Conservation (phyloP, 768 basidiomycete species). For the Podaxis sp. region DNA sequence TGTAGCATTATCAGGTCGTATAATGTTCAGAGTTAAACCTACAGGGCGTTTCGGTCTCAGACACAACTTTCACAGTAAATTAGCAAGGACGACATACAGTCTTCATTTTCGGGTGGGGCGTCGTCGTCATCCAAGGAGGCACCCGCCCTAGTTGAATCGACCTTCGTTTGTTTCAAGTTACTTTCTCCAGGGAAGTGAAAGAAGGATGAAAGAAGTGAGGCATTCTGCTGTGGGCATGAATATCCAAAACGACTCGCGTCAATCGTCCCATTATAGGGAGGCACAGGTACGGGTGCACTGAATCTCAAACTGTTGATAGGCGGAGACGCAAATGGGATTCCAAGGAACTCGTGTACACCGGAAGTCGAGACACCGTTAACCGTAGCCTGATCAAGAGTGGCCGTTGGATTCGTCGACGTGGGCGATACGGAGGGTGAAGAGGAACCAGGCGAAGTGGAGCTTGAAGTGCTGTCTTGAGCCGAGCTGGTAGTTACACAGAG, state of each 20-base stretch:
- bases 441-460: neutral
- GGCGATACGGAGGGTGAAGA: neutral
- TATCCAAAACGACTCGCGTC: slow-evolving; percentile 14
- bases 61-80: neutral
- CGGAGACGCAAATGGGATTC: slow-evolving; percentile 18
- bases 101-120: slow-evolving; percentile 21
- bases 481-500: neutral
- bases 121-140: slow-evolving; percentile 10
- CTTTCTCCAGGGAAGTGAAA: neutral
- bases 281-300: slow-evolving; percentile 11
- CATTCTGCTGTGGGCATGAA: slow-evolving; percentile 17
- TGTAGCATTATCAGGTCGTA: slow-evolving; percentile 35
- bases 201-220: neutral
- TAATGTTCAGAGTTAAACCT: slow-evolving; percentile 48
- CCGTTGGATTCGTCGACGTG: slow-evolving; percentile 5
- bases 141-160: slow-evolving; percentile 4
- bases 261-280: slow-evolving; percentile 15
- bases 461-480: slow-evolving; percentile 5
- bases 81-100: slow-evolving; percentile 18
- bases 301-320: slow-evolving; percentile 17
- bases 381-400: slow-evolving; percentile 8
- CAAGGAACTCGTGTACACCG: slow-evolving; percentile 17
- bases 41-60: neutral
- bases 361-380: slow-evolving; percentile 9
- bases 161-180: neutral